Evolutionary conservation across 305 asterid genomes (phyloP).

Genomic region (Fraxinus albicans): DNA sequence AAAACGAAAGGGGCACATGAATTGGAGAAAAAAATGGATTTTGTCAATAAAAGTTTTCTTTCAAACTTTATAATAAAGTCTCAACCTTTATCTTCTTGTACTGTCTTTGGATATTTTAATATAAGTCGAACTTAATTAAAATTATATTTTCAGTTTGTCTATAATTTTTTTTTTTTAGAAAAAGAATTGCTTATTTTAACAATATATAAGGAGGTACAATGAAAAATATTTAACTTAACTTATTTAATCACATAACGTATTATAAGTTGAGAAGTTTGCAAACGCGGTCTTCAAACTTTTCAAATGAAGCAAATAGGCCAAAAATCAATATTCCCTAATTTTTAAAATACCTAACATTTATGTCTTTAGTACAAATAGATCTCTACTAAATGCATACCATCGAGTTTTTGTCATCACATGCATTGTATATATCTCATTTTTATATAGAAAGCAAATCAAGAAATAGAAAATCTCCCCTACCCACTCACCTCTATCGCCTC

Average conservation of each 20-base stretch:
- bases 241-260: neutral
- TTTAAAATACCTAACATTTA: neutral
- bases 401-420: neutral
- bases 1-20: neutral
- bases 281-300: neutral
- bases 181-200: no score
- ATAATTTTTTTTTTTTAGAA: no score
- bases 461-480: neutral
- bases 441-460: neutral
- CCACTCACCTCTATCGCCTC: neutral
- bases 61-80: neutral
- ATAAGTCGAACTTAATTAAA: no score
- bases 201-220: no score
- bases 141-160: neutral
- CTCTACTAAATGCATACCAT: neutral
- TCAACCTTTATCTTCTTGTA: neutral
- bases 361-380: neutral
- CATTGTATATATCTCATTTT: neutral
- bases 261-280: neutral
- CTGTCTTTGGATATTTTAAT: neutral
- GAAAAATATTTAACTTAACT: neutral
- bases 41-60: neutral
- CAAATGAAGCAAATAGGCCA: neutral
- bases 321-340: neutral
- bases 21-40: neutral